Base-by-base conservation (phyloP, 495 filamentous ascomycete genomes). In the Parathielavia hyrcaniae region DNA sequence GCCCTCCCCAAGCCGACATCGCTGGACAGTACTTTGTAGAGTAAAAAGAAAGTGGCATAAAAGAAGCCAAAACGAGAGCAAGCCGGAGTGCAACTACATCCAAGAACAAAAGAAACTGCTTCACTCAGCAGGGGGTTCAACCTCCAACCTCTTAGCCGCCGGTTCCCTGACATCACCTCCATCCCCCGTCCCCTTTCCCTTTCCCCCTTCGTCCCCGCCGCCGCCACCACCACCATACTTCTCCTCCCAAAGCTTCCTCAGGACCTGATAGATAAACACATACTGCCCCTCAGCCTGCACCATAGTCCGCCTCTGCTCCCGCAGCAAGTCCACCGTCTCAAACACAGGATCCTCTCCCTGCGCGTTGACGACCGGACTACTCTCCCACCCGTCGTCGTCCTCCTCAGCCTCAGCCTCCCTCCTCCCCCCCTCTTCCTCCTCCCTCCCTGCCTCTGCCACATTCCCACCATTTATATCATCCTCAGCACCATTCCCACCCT, bases 231-330 rank as follows among this genome's bases (percentile, higher is more conserved):
- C 32, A 17, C 68, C 72, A 52, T 83, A 80, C 67, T 80, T 86
- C 35, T 81, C 69, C 50, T 80, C 71, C 68, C 86, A 88, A 61
- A 84, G 75, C 69, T 91, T 88, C 46, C 82, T 79, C 55, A 97
- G 64, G 0, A 96, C 89, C 64, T 89, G 83, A 73, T 99, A 97
- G 44, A 99, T 81, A 67, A 99, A 97, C 17, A 80, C 69, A 66
- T 89, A 90, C 72, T 99, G 95, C 62, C 79, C 70, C 66, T 91
- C 87, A 32, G 86, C 86, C 71, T 97, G 93, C 5, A 99, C 95
- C 95, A 97, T 99, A 69, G 86, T 88, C 81, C 89, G 89, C 39
- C 95, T 79, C 74, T 99, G 95, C 71, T 92, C 81, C 30, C 95
- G 81, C 64, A 99, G 78, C 63, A 76, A 73, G 60, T 95, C 85